Evolutionary conservation across 192 early-diverging fungal genomes (phyloP), one percentile per base, ranked within the genome.

Genomic region (Mortierella claussenii): DNA sequence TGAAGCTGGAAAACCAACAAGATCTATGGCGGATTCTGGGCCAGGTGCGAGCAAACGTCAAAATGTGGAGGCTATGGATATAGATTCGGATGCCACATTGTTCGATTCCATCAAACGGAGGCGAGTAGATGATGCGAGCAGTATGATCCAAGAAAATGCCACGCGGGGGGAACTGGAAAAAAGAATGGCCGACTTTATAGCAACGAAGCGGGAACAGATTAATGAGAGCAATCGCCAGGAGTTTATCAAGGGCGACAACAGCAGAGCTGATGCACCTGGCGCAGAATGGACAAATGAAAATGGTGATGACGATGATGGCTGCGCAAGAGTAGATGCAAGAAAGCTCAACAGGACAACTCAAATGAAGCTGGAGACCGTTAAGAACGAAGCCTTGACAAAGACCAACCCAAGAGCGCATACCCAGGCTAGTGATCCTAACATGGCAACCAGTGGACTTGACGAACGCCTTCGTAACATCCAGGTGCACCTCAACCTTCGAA

Each of bases 341-440:
- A 88, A 88, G 52, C 79, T 90, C 6, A 94, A 91, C 65, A 79
- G 90, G 10, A 92, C 89, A 20, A 89, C 94, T 26, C 91, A 94
- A 68, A 90, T 96, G 82, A 92, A 91, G 45, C 81, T 86, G 37
- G 88, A 93, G 37, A 80, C 89, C 26, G 85, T 87, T 27, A 83
- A 89, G 50, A 94, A 89, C 56, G 85, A 89, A 57, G 78, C 80
- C 9, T 61, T 82, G 49, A 78, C 54, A 53, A 73, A 66, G 45
- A 60, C 68, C 5, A 74, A 64, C 27, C 48, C 68, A 44, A 65
- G 60, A 20, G 52, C 26, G 4, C 30, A 52, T 21, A 26, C 42
- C 28, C 75, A 81, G 24, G 74, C 70, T 6, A 69, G 30, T 17
- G 81, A 84, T 32, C 56, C 76, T 21, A 65, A 68, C 1, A 78